Percentiles rank a stretch among this genome's conserved stretches.
Evolutionary conservation across 306 rosid species (phyloP).

Genomic region (Fragaria iinumae): DNA sequence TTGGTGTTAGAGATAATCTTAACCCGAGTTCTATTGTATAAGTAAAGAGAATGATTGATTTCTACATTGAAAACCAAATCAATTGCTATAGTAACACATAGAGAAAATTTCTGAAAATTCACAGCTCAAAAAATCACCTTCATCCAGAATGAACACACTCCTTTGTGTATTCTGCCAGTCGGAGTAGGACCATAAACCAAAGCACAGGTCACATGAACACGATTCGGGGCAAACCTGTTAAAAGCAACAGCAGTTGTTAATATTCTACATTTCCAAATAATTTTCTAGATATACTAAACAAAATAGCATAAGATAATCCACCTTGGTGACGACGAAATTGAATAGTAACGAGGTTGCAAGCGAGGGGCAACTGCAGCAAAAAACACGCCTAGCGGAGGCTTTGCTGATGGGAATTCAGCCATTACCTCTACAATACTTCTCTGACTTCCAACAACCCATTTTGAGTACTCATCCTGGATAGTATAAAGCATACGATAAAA

Average conservation of each 20-base stretch:
- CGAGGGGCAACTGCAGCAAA: slow-evolving; percentile 93
- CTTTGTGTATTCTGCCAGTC: slow-evolving; percentile 93
- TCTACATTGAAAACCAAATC: slow-evolving; percentile 14
- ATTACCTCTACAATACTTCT: slow-evolving; percentile 90
- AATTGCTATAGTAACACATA: slow-evolving; percentile 13
- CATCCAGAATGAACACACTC: slow-evolving; percentile 98
- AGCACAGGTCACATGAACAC: slow-evolving; percentile 93
- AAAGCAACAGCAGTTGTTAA: slow-evolving; percentile 17
- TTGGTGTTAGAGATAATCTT: slow-evolving; percentile 28
- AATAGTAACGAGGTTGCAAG: slow-evolving; percentile 89
- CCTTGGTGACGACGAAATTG: slow-evolving; percentile 98
- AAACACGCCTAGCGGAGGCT: slow-evolving; percentile 94
- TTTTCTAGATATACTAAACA: not conserved
- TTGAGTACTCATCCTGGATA: slow-evolving; percentile 84
- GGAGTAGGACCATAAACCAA: slow-evolving; percentile 85
- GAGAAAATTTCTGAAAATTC: slow-evolving; percentile 10
- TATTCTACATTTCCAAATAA: not conserved
- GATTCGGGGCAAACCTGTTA: slow-evolving; percentile 60
- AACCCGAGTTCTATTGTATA: not conserved
- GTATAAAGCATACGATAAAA: slow-evolving; percentile 8
- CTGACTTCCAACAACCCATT: slow-evolving; percentile 88
- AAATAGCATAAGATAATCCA: slow-evolving; percentile 15
- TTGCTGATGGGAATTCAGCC: slow-evolving; percentile 92
- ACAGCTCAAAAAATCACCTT: slow-evolving; percentile 55
- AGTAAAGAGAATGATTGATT: not conserved